Evolutionary conservation across 2,329 filamentous ascomycete species (phyloP).

Genomic region (Penicillium sp.): DNA sequence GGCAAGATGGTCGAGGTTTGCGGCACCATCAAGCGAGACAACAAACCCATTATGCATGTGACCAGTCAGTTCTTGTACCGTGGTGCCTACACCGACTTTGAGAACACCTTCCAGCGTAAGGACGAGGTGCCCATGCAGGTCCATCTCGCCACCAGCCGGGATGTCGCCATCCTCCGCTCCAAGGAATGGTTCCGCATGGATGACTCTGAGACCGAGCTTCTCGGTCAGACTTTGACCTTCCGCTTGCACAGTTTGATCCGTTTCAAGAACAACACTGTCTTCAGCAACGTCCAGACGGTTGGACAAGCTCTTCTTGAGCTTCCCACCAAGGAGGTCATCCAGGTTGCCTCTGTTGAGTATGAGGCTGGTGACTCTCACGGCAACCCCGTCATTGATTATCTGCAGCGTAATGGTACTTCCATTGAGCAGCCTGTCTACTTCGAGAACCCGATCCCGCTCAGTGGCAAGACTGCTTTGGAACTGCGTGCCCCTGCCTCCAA

Average conservation of each 20-base stretch:
- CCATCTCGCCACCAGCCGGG: slow-evolving; percentile 79
- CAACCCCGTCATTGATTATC: slow-evolving; percentile 95
- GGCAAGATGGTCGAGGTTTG: slow-evolving; percentile 99
- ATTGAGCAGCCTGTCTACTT: slow-evolving; percentile 97
- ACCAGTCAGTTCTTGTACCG: slow-evolving; percentile 98
- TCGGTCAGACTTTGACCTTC: slow-evolving; percentile 93
- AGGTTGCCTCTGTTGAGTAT: slow-evolving; percentile 96
- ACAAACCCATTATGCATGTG: slow-evolving; percentile 90
- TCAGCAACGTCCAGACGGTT: slow-evolving; percentile 84
- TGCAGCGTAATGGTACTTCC: slow-evolving; percentile 82
- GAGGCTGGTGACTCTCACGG: slow-evolving; percentile 86
- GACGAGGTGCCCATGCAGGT: slow-evolving; percentile 92
- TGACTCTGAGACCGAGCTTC: slow-evolving; percentile 78
- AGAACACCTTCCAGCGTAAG: slow-evolving; percentile 99
- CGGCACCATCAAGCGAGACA: slow-evolving; percentile 83
- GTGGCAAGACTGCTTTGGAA: slow-evolving; percentile 81
- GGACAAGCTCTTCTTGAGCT: slow-evolving; percentile 92
- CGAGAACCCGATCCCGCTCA: slow-evolving; percentile 93
- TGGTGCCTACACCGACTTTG: slow-evolving; percentile 84
- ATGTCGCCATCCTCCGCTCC: slow-evolving; percentile 87
- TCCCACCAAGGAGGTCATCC: slow-evolving; percentile 93
- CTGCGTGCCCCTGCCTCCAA: slow-evolving; percentile 92
- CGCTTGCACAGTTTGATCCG: slow-evolving; percentile 85
- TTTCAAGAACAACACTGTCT: slow-evolving; percentile 92
- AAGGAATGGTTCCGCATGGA: slow-evolving; percentile 96